Conservation (phyloP, 345 rosid species). For the Lepidium sativum region DNA sequence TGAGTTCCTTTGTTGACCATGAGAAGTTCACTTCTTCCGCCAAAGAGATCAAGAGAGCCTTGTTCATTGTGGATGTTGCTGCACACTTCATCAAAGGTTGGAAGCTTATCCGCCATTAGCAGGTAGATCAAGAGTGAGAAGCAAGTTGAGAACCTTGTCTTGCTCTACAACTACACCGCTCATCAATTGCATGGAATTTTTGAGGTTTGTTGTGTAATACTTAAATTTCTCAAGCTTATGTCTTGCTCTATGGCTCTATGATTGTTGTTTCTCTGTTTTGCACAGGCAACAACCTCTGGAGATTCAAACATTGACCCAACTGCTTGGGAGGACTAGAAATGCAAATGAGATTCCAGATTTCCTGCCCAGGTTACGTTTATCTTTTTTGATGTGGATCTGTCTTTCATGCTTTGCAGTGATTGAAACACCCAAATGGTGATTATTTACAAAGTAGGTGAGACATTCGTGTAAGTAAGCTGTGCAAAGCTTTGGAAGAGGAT, state of each 20-base stretch:
- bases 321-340: slow-evolving; percentile 96
- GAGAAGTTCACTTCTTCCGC: no score
- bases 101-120: no score
- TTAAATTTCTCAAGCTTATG: not conserved
- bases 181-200: slow-evolving; percentile 93
- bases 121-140: no score
- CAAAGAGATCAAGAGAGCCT: no score
- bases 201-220: slow-evolving; percentile 48
- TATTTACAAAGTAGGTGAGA: slow-evolving; percentile 43
- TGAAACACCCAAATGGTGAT: not conserved
- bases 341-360: slow-evolving; percentile 91
- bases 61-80: no score
- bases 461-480: slow-evolving; percentile 63
- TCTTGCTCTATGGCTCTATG: not conserved
- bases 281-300: slow-evolving; percentile 81
- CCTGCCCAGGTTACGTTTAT: slow-evolving; percentile 73
- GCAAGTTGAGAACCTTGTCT: no score
- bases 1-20: no score
- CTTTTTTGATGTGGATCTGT: not conserved
- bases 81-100: no score
- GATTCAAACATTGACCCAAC: slow-evolving; percentile 93
- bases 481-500: slow-evolving; percentile 89
- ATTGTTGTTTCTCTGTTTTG: not conserved
- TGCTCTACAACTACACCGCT: slow-evolving; percentile 89
- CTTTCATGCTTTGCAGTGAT: not conserved